Base-by-base conservation (phyloP, 768 basidiomycete genomes). In the Thelephora aurantiotincta region DNA sequence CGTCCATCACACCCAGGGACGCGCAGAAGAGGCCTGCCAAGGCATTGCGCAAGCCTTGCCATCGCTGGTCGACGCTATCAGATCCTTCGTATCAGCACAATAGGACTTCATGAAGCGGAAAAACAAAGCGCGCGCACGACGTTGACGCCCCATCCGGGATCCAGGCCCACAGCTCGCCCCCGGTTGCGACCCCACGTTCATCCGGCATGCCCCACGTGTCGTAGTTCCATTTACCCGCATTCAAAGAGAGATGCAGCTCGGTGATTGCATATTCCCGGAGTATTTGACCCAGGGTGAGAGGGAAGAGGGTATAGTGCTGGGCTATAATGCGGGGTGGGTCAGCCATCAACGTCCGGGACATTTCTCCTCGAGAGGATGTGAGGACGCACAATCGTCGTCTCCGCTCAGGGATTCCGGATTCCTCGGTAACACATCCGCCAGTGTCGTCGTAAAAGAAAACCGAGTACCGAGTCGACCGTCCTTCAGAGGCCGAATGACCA, bases 1-100 rank as follows among this genome's bases (percentile, higher is more conserved):
- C 75, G 57, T 89, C 80, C 30, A 89, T 63, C 41, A 78, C 75
- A 12, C 82, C 87, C 0, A 97, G 72, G 3, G 90, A 91, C 9
- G 94, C 90, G 56, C 96, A 98, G 65, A 99, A 97, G 3, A 97
- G 68, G 16, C 96, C 96, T 0, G 91, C 83, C 2, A 97, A 72
- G 6, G 89, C 82, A 56, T 94, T 93, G 19, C 90, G 79, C 3
- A 96, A 73, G 6, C 81, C 82, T 50, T 73, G 71, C 92, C 93
- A 97, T 22, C 85, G 77, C 42, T 74, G 69, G 51, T 88, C 82
- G 26, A 83, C 65, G 18, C 86, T 90, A 55, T 23, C 13, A 12
- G 18, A 11, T 2, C 18, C 14, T 9, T 38, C 48, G 44, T 33
- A 35, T 19, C 26, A 47, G 35, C 19, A 6, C 11, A 36, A 33